These are phyloP conservation scores for Plasmodium sp. DNA, from an alignment of 169 alveolate species.

Conservation along the genomic window DNA sequence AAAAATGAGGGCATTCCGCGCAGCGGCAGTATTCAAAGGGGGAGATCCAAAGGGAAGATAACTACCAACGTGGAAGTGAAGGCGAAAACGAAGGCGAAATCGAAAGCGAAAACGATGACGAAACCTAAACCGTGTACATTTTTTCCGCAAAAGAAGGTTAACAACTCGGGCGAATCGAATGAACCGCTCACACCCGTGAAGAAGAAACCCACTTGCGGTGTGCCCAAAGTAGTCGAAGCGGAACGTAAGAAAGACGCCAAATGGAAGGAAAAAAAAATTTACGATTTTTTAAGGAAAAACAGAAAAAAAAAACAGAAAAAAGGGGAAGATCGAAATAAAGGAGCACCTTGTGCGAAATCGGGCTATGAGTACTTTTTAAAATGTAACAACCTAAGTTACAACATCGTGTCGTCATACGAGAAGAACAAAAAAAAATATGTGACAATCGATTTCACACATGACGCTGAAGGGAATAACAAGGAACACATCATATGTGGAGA, in stretches of 20 bases:
- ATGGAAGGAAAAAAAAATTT: slow-evolving; percentile 7
- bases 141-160: neutral
- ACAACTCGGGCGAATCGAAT: neutral
- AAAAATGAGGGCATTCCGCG: neutral
- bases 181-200: neutral
- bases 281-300: slow-evolving; percentile 2
- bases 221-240: neutral
- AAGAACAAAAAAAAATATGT: slow-evolving; percentile 71
- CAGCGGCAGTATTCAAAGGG: neutral
- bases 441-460: slow-evolving; percentile 78
- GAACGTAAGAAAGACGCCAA: neutral
- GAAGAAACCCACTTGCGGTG: neutral
- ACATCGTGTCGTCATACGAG: slow-evolving; percentile 65
- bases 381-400: slow-evolving; percentile 50
- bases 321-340: slow-evolving; percentile 12
- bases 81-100: neutral
- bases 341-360: neutral
- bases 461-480: slow-evolving; percentile 78
- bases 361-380: slow-evolving; percentile 70
- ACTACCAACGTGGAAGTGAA: neutral
- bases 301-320: slow-evolving; percentile 1
- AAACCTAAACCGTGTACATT: neutral
- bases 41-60: neutral
- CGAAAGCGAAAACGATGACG: neutral
- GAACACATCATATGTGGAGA: slow-evolving; percentile 81